phyloP scores from a whole-genome alignment of 225 moss, liverwort and hornwort species.

The Polytrichum commune region DNA sequence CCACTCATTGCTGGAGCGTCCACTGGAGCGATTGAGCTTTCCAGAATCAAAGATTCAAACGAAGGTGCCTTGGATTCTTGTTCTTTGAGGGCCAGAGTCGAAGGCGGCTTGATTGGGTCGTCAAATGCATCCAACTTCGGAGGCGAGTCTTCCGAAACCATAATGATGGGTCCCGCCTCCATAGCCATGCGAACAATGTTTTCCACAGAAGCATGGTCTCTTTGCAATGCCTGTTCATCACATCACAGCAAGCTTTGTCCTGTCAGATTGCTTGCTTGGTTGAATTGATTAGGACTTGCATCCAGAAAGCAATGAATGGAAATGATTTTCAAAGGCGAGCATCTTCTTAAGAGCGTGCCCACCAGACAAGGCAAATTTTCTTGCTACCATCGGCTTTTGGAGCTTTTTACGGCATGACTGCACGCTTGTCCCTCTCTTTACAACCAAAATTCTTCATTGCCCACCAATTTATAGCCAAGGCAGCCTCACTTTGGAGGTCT shows the following conservation, averaged over 20 bases:
- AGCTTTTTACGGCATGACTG: too few relatives aligned
- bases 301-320: not conserved
- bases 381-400: too few relatives aligned
- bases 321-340: not conserved
- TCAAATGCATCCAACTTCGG: constrained; percentile 4
- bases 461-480: too few relatives aligned
- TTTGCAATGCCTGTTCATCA: constrained; percentile 64
- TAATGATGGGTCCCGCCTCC: constrained; percentile 70
- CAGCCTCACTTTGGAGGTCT: too few relatives aligned
- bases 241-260: too few relatives aligned
- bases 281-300: not conserved
- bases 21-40: constrained; percentile 54
- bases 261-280: too few relatives aligned
- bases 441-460: too few relatives aligned
- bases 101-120: constrained; percentile 5
- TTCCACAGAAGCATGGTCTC: constrained; percentile 87
- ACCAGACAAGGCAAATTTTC: too few relatives aligned
- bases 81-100: constrained; percentile 38
- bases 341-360: too few relatives aligned
- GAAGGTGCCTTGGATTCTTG: constrained; percentile 32
- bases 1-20: constrained; percentile 12
- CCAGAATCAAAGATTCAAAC: constrained; percentile 71
- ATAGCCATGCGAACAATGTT: constrained; percentile 87
- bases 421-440: too few relatives aligned
- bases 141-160: constrained; percentile 8